These are phyloP conservation scores for Nemania sp. DNA, from an alignment of 2,329 filamentous ascomycete genomes.

Conservation along the genomic window DNA sequence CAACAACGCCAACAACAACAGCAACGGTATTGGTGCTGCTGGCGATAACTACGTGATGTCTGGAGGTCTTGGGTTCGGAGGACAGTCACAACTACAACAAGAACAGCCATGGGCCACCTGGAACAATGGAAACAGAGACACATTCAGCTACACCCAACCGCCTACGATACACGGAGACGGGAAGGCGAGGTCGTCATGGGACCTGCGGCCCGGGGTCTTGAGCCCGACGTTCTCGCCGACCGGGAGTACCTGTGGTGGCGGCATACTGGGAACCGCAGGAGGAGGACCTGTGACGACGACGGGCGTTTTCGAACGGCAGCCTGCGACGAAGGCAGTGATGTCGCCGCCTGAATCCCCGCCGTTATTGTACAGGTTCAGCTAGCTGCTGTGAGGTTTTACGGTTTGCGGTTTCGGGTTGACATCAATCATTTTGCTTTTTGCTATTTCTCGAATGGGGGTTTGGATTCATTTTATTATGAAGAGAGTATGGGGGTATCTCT, in stretches of 20 bases:
- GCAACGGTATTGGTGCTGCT: not conserved
- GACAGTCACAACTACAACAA: too few species aligned
- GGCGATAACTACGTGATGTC: too few species aligned
- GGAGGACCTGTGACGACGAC: not conserved
- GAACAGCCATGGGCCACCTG: too few species aligned
- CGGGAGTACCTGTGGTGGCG: not conserved
- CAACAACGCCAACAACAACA: conserved; percentile 8
- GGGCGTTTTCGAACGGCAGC: not conserved
- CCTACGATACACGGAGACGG: not conserved
- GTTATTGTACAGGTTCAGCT: too few species aligned
- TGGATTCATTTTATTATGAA: too few species aligned
- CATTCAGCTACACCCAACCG: too few species aligned
- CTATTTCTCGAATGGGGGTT: too few species aligned
- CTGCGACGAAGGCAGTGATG: not conserved
- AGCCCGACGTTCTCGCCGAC: not conserved
- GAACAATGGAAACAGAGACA: too few species aligned
- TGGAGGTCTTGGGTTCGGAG: too few species aligned
- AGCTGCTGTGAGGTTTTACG: too few species aligned
- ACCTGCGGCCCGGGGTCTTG: not conserved
- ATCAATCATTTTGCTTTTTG: too few species aligned
- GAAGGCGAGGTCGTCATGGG: not conserved
- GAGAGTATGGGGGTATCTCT: not conserved
- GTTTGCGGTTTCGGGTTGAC: too few species aligned
- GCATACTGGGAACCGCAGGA: not conserved
- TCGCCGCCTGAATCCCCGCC: conserved; percentile 17